Base-by-base conservation (phyloP, 345 rosid species). In the Camelina hispida region DNA sequence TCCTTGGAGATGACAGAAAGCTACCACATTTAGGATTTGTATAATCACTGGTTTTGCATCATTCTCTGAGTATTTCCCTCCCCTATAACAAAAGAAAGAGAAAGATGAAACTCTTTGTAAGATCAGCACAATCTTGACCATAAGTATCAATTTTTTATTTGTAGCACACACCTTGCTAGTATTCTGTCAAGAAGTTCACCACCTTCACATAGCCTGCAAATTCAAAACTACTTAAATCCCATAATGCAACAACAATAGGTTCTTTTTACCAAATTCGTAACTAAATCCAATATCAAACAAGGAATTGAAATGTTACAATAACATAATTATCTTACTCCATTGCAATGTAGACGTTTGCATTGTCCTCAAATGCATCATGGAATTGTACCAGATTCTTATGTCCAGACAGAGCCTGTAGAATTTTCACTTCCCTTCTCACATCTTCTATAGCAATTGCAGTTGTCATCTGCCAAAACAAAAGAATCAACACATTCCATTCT, bases 401-500 rank as follows among this genome's bases (percentile, higher is more conserved):
- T 74, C 99, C 97, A n/a, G 91, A 79, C 81, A 95, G 85, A 64
- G 92, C 93, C 77, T 81, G 87, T 62, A 95, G 79, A 73, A 95
- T 87, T 63, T 90, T 92, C 74, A 95, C 98, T 84, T 95, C 98
- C 81, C 99, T 90, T 82, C 99, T 86, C 71, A 92, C 99, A 83
- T 92, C 99, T 80, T 95, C 98, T 58, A 95, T 78, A 35, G 99
- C 90, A 76, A 95, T 95, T 59, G 99, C 90, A 70, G 96, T 89
- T 37, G 97, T 89, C 98, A 95, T 92, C 99, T 95, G 86, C 54
- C 77, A 78, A 17, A 37, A 4, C 30, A 28, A 52, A 43, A 3
- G 22, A 66, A 66, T 2, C 32, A 67, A 59, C 25, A 59, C 57
- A 58, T 44, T 43, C 25, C 43, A 10, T 53, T 69, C 10, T 9